Evolutionary conservation across 2,329 filamentous ascomycete genomes (phyloP), one percentile per base, ranked within the genome.

Genomic region (Calonectria henricotiae): DNA sequence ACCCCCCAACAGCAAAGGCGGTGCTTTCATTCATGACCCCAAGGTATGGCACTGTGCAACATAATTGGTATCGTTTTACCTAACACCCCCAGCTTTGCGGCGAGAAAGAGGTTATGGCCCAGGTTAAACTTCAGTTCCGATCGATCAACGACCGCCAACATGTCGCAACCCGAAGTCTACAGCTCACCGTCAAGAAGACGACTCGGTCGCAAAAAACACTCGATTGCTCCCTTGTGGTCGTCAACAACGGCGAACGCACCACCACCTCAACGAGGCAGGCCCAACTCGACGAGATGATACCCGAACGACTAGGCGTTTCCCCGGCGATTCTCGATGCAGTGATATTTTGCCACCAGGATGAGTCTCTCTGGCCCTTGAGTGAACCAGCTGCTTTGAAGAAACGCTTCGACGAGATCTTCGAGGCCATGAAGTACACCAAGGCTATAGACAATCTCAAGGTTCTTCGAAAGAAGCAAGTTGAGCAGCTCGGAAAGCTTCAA

Each of bases 311-410:
- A 0, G 96, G 96, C 43, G 96, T 98, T 4, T 96, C 95, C 1
- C 91, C 92, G 66, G 95, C 96, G 13, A 92, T 99, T 66, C 88
- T 99, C 30, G 95, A 98, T 75, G 93, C 93, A 69, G 96, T 99
- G 80, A 98, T 99, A 75, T 99, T 99, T 83, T 99, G 96, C 81
- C 96, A 99, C 79, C 96, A 99, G 80, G 96, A 99, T 80, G 96
- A 99, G 75, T 98, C 96, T 30, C 84, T 98, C 32, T 99, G 96
- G 96, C 96, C 96, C 0, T 91, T 99, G 88, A 97, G 94, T 79
- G 94, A 97, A 78, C 94, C 96, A 0, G 86, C 89, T 0, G 90
- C 90, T 0, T 86, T 99, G 62, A 99, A 99, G 83, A 97, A 97
- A 82, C 93, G 92, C 63, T 99, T 99, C 71, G 96, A 99, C 79